Base-by-base conservation (phyloP, 2,329 filamentous ascomycete genomes). In the Nothophaeocryptopus gaeumannii region DNA sequence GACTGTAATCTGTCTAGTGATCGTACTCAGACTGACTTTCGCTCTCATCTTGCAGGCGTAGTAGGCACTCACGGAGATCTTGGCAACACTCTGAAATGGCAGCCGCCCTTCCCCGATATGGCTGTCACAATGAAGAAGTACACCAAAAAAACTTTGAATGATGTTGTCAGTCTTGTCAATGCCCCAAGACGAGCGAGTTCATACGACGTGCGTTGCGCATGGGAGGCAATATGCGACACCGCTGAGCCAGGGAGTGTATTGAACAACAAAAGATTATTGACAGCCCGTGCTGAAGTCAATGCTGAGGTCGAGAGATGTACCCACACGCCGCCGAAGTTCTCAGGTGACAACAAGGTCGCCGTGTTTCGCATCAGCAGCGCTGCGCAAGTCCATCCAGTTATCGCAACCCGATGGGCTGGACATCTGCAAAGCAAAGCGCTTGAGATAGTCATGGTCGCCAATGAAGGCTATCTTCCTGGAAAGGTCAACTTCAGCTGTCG, bases 401-500 rank as follows among this genome's bases (percentile, higher is more conserved):
- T 87, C 48, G 83, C 84, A 2, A 85, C 82, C 3, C 72, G 83
- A 9, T 86, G 84, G 84, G 78, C 83, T 1, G 79, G 80, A 0
- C 74, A 80, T 55, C 69, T 87, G 3, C 76, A 76, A 39, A 82
- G 79, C 1, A 72, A 77, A 40, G 78, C 77, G 46, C 71, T 86
- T 1, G 78, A 86, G 59, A 79, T 86, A 1, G 73, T 88, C 7
- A 72, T 86, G 57, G 82, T 83, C 3, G 84, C 83, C 0, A 87
- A 88, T 48, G 78, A 82, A 48, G 83, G 83, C 0, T 87, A 86
- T 56, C 62, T 84, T 0, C 75, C 78, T 0, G 81, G 73, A 2
- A 76, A 79, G 64, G 82, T 87, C 16, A 84, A 85, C 59, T 87
- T 87, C 67, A 84, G 80, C 1, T 86, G 84, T 55, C 77, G 84